Percentiles rank a stretch among this genome's conserved stretches.
Conservation (phyloP, 1,139 yeast genomes). For the Dujonia santamariae region DNA sequence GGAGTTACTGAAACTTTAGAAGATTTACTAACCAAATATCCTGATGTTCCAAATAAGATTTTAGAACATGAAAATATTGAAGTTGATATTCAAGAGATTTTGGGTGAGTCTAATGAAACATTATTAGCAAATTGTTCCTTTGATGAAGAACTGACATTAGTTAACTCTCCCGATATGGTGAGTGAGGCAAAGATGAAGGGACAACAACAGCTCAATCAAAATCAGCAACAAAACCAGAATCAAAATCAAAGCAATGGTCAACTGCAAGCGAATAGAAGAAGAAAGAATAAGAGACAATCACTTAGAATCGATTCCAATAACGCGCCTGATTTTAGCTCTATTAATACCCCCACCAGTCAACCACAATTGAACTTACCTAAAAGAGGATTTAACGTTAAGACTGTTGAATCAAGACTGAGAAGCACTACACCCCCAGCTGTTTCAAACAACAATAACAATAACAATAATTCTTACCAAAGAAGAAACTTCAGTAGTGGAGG, state of each 20-base stretch:
- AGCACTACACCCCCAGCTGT: slow-evolving; percentile 28
- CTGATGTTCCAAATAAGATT: slow-evolving; percentile 34
- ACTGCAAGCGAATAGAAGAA: slow-evolving; percentile 21
- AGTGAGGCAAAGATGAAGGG: slow-evolving; percentile 10
- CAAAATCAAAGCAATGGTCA: slow-evolving; percentile 23
- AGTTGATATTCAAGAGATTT: slow-evolving; percentile 33
- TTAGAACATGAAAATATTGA: slow-evolving; percentile 26
- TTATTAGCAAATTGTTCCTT: slow-evolving; percentile 27
- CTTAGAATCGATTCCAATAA: slow-evolving; percentile 25
- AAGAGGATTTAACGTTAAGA: slow-evolving; percentile 10
- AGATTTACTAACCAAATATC: slow-evolving; percentile 30
- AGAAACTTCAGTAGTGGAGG: slow-evolving; percentile 9
- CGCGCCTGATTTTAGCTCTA: slow-evolving; percentile 18
- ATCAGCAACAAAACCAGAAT: slow-evolving; percentile 11
- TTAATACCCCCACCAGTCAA: slow-evolving; percentile 20
- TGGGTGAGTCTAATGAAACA: slow-evolving; percentile 33
- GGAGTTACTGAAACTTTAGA: slow-evolving; percentile 31
- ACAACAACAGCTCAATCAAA: slow-evolving; percentile 6
- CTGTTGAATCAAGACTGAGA: slow-evolving; percentile 10
- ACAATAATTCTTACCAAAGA: slow-evolving; percentile 7
- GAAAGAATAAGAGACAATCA: slow-evolving; percentile 32
- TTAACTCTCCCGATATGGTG: slow-evolving; percentile 23
- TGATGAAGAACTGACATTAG: slow-evolving; percentile 35
- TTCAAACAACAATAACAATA: slow-evolving; percentile 8
- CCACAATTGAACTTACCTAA: slow-evolving; percentile 21